These are phyloP conservation scores for Mycosarcoma maydis DNA, from an alignment of 1,284 basidiomycete genomes.

Conservation along the genomic window DNA sequence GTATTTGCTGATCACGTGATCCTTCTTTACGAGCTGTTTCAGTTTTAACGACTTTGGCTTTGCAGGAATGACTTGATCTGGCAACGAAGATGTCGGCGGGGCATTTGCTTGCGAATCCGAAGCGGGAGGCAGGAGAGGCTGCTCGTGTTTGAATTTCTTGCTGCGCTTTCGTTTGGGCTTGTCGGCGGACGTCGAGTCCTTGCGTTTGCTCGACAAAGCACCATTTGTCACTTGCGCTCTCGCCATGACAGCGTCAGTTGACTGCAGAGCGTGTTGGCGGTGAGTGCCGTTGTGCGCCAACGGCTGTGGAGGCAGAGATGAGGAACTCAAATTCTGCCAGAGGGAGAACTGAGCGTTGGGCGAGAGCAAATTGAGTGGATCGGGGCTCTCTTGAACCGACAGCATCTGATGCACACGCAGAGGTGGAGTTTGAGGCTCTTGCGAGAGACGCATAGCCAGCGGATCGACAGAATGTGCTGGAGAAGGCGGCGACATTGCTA, in stretches of 20 bases:
- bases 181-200: slow-evolving; percentile 13
- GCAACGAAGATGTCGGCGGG: background rate
- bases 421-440: slow-evolving; percentile 35
- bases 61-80: background rate
- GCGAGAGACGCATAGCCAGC: slow-evolving; percentile 2
- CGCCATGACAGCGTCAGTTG: slow-evolving; percentile 10
- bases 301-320: slow-evolving; percentile 7
- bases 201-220: slow-evolving; percentile 17
- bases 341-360: slow-evolving; percentile 29
- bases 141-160: slow-evolving; percentile 30
- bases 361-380: slow-evolving; percentile 46
- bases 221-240: background rate
- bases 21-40: slow-evolving; percentile 22
- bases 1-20: slow-evolving; percentile 1
- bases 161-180: slow-evolving; percentile 26
- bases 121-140: background rate
- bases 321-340: slow-evolving; percentile 17
- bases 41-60: slow-evolving; percentile 2
- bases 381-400: slow-evolving; percentile 41
- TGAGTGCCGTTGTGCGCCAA: slow-evolving; percentile 3
- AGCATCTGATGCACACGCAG: slow-evolving; percentile 1
- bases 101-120: slow-evolving; percentile 11
- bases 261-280: slow-evolving; percentile 1
- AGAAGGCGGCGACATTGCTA: slow-evolving; percentile 10
- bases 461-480: slow-evolving; percentile 9